Conservation (phyloP, 2,329 filamentous ascomycete species). For the Cytospora leucostoma region DNA sequence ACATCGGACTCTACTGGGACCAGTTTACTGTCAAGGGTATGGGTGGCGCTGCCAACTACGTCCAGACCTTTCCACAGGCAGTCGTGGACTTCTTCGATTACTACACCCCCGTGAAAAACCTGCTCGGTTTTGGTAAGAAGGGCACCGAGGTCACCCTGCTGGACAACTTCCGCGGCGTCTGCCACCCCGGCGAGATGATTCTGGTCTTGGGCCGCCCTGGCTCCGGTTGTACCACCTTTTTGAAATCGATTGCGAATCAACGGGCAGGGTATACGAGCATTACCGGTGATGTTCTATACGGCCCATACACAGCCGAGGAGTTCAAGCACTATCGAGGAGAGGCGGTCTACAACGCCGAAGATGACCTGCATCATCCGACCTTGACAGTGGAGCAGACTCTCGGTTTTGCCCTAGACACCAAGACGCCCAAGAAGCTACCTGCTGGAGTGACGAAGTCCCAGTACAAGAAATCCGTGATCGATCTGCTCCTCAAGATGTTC, state of each 20-base stretch:
- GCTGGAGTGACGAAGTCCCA: constrained; percentile 69
- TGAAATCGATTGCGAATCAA: constrained; percentile 69
- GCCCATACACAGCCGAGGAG: constrained; percentile 68
- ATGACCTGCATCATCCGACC: constrained; percentile 82
- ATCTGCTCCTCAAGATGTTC: constrained; percentile 83
- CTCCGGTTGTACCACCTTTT: constrained; percentile 69
- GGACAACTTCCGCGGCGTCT: constrained; percentile 68
- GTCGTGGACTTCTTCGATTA: constrained; percentile 77
- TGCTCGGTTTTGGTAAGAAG: constrained; percentile 68
- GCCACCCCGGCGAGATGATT: constrained; percentile 84
- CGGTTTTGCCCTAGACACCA: constrained; percentile 80
- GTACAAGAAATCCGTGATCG: constrained; percentile 76
- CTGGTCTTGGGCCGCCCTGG: constrained; percentile 79
- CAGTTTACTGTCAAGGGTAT: constrained; percentile 73
- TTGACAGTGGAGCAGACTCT: constrained; percentile 87
- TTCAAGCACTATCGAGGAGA: constrained; percentile 79
- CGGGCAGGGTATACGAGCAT: constrained; percentile 57
- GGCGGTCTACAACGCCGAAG: constrained; percentile 83
- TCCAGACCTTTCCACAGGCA: constrained; percentile 75
- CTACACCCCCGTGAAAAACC: constrained; percentile 61
- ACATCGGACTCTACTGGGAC: constrained; percentile 80
- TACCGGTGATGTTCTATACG: constrained; percentile 73
- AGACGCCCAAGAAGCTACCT: constrained; percentile 79
- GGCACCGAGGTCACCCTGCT: constrained; percentile 73
- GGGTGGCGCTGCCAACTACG: constrained; percentile 72